Evolutionary conservation across 495 filamentous ascomycete species (phyloP), one percentile per base, ranked within the genome.

Genomic region (Penicillium coffeae): DNA sequence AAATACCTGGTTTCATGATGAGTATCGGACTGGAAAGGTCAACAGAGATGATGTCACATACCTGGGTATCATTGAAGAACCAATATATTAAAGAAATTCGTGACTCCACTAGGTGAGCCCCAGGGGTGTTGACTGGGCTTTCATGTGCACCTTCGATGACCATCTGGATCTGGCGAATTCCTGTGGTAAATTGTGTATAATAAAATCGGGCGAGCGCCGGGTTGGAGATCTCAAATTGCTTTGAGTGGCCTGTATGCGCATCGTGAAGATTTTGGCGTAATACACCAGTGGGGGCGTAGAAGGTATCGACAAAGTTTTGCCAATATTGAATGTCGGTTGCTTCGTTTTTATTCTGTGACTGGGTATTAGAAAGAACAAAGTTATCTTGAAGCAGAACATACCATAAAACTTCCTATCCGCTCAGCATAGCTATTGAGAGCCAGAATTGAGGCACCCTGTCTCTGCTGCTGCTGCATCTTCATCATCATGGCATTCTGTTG

Each of bases 121-220:
- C 83, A 42, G 25, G 25, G 80, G 77, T 3, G 75, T 69, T 37
- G 38, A 82, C 54, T 21, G 79, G 68, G 16, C 69, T 74, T 48
- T 90, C 85, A 38, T 67, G 72, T 19, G 73, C 61, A 12, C 59
- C 66, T 52, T 82, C 79, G 41, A 90, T 71, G 14, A 87, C 75
- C 72, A 95, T 78, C 60, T 93, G 88, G 41, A 96, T 87, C 16
- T 78, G 82, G 39, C 76, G 79, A 32, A 95, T 82, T 4, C 89
- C 88, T 46, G 86, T 91, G n/a, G 85, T 82, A 55, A 88, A 94
- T 52, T 91, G 85, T 0, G 85, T 88, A 41, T 83, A 72, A 62
- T 92, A 94, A 55, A 88, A 95, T 40, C 89, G 82, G 13, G 90
- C 77, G 15, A 96, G 66, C 1, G 85, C 83, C 7, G 87, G 77